A percentile compares a stretch with the other conserved stretches of the same genome.
phyloP scores from a whole-genome alignment of 2,329 filamentous ascomycete species.

The Sphaceloma murrayae region DNA sequence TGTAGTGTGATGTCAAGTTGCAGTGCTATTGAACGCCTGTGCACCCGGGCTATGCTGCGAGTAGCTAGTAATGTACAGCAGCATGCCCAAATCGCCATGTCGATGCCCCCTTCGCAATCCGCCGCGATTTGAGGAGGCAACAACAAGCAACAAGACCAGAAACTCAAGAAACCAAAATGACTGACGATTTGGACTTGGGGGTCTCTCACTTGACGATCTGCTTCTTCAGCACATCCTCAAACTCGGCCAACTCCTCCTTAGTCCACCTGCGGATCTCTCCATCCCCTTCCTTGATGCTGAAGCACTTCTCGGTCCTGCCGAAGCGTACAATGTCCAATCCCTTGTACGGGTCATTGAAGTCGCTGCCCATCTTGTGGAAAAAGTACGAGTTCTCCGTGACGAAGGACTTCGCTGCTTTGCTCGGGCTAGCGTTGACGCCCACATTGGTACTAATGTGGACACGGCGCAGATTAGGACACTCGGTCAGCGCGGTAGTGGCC shows the following conservation, averaged over 20 bases:
- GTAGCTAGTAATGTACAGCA: no score
- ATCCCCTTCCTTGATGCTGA: constrained; percentile 26
- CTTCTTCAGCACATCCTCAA: constrained; percentile 22
- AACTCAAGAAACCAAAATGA: constrained; percentile 2
- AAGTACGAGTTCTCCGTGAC: constrained; percentile 29
- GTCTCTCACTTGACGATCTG: constrained; percentile 29
- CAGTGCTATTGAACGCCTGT: no score
- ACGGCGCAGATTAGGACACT: constrained; percentile 24
- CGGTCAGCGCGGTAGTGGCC: constrained; percentile 27
- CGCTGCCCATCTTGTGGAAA: constrained; percentile 21
- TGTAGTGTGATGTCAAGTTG: not conserved
- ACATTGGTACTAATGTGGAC: constrained; percentile 27
- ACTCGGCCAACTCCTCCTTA: constrained; percentile 22
- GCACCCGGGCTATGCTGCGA: no score
- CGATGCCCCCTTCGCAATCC: no score
- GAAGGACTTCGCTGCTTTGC: constrained; percentile 29
- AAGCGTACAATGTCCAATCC: constrained; percentile 27
- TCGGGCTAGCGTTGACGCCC: constrained; percentile 23
- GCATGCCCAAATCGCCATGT: not conserved
- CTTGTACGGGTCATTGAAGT: constrained; percentile 21
- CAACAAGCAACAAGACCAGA: constrained; percentile 4
- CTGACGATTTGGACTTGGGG: not conserved
- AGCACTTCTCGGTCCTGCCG: constrained; percentile 21
- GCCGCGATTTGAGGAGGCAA: no score
- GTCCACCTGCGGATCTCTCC: constrained; percentile 21